A percentile compares a stretch with the other conserved stretches of the same genome.
Evolutionary conservation across 345 rosid genomes (phyloP).

Genomic region (Mallotus nudiflorus): DNA sequence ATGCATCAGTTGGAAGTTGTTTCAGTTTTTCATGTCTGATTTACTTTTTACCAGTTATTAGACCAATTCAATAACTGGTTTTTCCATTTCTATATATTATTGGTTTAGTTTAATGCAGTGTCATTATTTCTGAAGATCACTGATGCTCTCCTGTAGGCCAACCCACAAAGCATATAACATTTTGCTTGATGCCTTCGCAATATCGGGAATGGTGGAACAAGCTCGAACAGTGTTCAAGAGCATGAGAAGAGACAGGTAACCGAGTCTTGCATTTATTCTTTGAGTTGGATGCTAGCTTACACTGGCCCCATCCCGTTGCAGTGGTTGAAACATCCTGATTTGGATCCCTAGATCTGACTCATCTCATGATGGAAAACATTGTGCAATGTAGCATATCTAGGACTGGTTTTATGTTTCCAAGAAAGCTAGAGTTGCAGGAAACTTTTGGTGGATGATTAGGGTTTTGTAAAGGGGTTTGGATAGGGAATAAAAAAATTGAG

Average conservation of each 20-base stretch:
- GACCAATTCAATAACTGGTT: background rate
- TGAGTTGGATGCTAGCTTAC: background rate
- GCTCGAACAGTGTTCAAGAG: conserved; percentile 80
- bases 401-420: background rate
- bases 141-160: conserved; percentile 54
- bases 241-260: conserved; percentile 94
- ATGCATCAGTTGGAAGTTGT: background rate
- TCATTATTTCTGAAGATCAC: conserved; percentile 2
- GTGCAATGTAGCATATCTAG: no score
- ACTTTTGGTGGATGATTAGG: no score
- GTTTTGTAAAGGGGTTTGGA: no score
- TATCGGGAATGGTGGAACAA: conserved; percentile 96
- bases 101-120: background rate
- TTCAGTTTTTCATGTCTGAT: background rate
- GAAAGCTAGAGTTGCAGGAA: no score
- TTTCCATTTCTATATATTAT: background rate
- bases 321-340: background rate
- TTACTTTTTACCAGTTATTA: background rate
- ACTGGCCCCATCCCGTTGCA: background rate
- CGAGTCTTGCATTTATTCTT: background rate
- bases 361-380: no score
- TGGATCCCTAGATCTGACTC: background rate
- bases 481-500: no score
- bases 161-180: conserved; percentile 88
- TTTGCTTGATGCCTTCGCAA: conserved; percentile 93